Evolutionary conservation across 345 rosid genomes (phyloP), one percentile per base, ranked within the genome.

Genomic region (Sonneratia caseolaris): DNA sequence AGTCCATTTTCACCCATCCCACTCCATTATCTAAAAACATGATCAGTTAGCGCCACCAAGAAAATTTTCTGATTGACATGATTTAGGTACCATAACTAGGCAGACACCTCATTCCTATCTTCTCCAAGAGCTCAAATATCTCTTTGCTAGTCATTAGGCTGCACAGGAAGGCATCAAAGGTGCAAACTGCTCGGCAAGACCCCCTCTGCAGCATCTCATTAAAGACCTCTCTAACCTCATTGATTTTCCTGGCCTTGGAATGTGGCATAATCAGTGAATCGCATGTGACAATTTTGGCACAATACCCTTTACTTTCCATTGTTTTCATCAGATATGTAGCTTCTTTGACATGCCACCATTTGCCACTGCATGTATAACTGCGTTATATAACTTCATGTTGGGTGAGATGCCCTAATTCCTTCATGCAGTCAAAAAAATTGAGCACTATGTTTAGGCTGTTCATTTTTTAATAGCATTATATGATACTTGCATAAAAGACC

Each of bases 61-160:
- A 90, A 71, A 94, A 90, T 76, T 91, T 91, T 73, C 97, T 81
- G 65, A 92, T 88, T 83, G 91, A 73, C 93, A 88, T 88, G 75
- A 88, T 84, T 71, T 88, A 94, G 1, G 93, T 90, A 73, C 88
- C 96, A 70, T 76, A 82, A 65, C 78, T 77, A 64, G 97, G 97
- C 7, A 75, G 84, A 84, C 96, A 91, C 32, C 89, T 89, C 79
- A 70, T 79, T 66, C 81, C 86, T 96, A 94, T 90, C 64, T 86
- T 87, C 77, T 75, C 85, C 77, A 94, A 81, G 38, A 92, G 85
- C 72, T 84, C 90, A 79, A 90, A 88, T 35, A 83, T 87, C 76
- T 88, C 96, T 61, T 90, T 89, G 70, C 82, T 86, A 66, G 86
- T 82, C 68, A 88, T 82, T 37, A 82, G 66, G 43, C 79, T 74